Base-by-base conservation (phyloP, 1,284 basidiomycete genomes). In the Rhizoctonia solani region DNA sequence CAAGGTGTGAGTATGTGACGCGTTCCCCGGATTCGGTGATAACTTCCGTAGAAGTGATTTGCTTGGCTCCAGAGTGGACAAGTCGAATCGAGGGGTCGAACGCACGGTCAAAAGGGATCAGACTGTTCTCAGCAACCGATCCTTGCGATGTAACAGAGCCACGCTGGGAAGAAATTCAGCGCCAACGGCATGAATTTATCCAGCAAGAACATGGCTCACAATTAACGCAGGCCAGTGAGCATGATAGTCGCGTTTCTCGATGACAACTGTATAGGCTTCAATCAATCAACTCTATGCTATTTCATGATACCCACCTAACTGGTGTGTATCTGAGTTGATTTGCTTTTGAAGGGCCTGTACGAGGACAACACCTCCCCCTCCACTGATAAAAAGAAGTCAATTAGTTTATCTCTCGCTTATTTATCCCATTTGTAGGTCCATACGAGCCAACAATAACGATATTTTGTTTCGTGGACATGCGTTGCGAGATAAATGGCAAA, bases 1-100 rank as follows among this genome's bases (percentile, higher is more conserved):
- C 77, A 47, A 88, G 81, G 27, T 47, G 16, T n/a, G 79, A 78
- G 69, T 84, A 88, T 8, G 75, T 70, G 16, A 87, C 69, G 21
- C 72, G 74, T 72, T 86, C 82, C 9, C 82, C 85, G 66, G 74
- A 76, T 49, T 78, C 46, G 29, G 52, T 47, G 30, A 59, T 78
- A 13, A 53, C 50, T 34, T 53, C 50, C 16, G 25, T 53, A 14
- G 80, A 77, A 47, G 75, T 71, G 72, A 82, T 82, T 32, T 85
- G 72, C 42, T 58, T 67, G 69, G 77, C 77, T 6, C n/a, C 25
- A 32, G 61, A 13, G 42, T 21, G 61, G 42, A 54, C 13, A 14
- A 54, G 44, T 19, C 46, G n/a, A n/a, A 50, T 23, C 1, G 50
- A 37, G 34, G 50, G 50, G 14, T 3, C 50, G 16, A 53, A 53